phyloP scores from a whole-genome alignment of 768 basidiomycete genomes.

The Lyophyllum atratum region DNA sequence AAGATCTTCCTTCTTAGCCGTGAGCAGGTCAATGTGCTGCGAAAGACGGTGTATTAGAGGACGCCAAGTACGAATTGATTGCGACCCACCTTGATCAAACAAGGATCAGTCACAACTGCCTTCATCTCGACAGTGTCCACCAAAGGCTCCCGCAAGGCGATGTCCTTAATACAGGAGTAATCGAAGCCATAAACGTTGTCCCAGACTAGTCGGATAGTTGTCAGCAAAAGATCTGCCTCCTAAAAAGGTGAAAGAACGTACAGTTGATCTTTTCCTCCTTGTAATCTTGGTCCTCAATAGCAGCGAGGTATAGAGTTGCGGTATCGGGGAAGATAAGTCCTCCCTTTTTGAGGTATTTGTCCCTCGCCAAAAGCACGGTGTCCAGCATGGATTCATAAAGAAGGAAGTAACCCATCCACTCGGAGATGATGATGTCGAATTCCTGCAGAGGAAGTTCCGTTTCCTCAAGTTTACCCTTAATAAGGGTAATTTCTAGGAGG shows the following conservation, averaged over 20 bases:
- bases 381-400: slow-evolving; percentile 99
- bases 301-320: slow-evolving; percentile 90
- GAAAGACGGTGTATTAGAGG: not conserved
- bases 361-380: slow-evolving; percentile 93
- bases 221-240: slow-evolving; percentile 3
- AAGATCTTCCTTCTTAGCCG: slow-evolving; percentile 94
- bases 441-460: slow-evolving; percentile 82
- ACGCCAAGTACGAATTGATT: not conserved
- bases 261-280: slow-evolving; percentile 99
- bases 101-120: slow-evolving; percentile 92
- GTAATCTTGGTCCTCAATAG: slow-evolving; percentile 99
- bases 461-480: slow-evolving; percentile 98
- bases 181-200: slow-evolving; percentile 99
- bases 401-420: slow-evolving; percentile 99
- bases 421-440: slow-evolving; percentile 99
- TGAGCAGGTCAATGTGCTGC: slow-evolving; percentile 87
- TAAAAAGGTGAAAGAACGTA: slow-evolving; percentile 42
- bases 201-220: slow-evolving; percentile 76
- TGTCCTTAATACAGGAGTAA: slow-evolving; percentile 99
- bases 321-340: slow-evolving; percentile 97
- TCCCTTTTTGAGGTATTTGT: slow-evolving; percentile 90
- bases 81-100: slow-evolving; percentile 71
- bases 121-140: slow-evolving; percentile 99
- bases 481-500: slow-evolving; percentile 82
- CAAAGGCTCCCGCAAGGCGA: slow-evolving; percentile 92